Conservation (phyloP, 2,329 filamentous ascomycete species). For the Xylariaceae sp. region DNA sequence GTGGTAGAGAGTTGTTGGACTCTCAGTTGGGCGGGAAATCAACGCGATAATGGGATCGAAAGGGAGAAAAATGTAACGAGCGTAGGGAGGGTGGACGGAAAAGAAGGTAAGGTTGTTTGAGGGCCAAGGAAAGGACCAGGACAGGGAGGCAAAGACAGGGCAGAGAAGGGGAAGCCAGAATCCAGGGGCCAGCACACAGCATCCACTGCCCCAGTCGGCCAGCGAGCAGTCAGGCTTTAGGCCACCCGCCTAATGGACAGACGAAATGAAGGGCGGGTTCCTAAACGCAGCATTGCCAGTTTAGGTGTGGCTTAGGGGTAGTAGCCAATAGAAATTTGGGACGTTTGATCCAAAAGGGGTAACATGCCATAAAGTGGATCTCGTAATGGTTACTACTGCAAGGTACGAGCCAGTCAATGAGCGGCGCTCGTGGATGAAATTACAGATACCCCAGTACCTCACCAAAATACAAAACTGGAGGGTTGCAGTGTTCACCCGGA, state of each 20-base stretch:
- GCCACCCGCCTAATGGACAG: slow-evolving; percentile 12
- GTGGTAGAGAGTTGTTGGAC: slow-evolving; percentile 58
- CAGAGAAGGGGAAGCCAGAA: too few relatives aligned
- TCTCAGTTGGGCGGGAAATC: slow-evolving; percentile 59
- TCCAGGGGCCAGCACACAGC: too few relatives aligned
- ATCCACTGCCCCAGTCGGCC: too few relatives aligned
- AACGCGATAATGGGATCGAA: slow-evolving; percentile 39
- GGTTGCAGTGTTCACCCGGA: too few relatives aligned
- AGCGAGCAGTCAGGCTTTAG: too few relatives aligned
- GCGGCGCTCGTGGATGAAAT: too few relatives aligned
- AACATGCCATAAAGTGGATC: slow-evolving; percentile 12
- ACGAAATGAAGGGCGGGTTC: slow-evolving; percentile 29
- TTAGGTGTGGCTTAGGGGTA: slow-evolving; percentile 16
- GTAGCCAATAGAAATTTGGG: slow-evolving; percentile 26
- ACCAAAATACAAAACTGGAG: too few relatives aligned
- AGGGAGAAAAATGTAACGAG: slow-evolving; percentile 28
- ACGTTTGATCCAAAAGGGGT: slow-evolving; percentile 19
- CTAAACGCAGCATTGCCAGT: slow-evolving; percentile 17
- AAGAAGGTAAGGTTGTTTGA: slow-evolving; percentile 18
- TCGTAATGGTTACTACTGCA: slow-evolving; percentile 25
- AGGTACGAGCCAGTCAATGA: slow-evolving; percentile 32
- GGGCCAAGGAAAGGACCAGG: slow-evolving; percentile 17
- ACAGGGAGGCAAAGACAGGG: background rate
- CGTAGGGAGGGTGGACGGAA: slow-evolving; percentile 24
- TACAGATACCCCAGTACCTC: too few relatives aligned